These are phyloP conservation scores for Macroventuria anomochaeta DNA, from an alignment of 2,329 filamentous ascomycete species.

Conservation along the genomic window DNA sequence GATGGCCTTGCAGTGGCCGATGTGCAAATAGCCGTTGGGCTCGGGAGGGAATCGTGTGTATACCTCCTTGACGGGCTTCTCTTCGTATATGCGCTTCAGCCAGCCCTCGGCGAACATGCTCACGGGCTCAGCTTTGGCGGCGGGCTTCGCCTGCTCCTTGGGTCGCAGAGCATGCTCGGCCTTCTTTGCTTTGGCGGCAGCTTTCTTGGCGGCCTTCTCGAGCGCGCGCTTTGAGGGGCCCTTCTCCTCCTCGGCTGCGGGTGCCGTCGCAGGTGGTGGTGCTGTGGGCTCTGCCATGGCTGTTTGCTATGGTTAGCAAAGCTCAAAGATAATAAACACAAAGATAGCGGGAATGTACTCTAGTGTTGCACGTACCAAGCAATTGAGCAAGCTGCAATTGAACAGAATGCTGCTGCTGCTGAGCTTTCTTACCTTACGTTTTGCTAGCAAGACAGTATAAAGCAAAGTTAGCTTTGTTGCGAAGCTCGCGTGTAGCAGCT, in stretches of 20 bases:
- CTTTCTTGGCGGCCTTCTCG: slow-evolving; percentile 59
- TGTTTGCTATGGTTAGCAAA: slow-evolving; percentile 17
- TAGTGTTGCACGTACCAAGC: neutral
- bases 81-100: slow-evolving; percentile 58
- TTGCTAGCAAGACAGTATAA: neutral
- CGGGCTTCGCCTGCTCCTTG: slow-evolving; percentile 46
- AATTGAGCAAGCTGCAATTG: neutral
- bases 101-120: slow-evolving; percentile 58
- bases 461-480: neutral
- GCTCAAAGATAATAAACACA: slow-evolving; percentile 1
- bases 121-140: slow-evolving; percentile 36
- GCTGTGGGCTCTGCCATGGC: slow-evolving; percentile 34
- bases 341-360: neutral
- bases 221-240: slow-evolving; percentile 56
- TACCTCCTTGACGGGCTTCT: slow-evolving; percentile 56
- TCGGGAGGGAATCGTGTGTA: slow-evolving; percentile 60
- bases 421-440: neutral
- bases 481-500: slow-evolving; percentile 24
- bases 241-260: slow-evolving; percentile 38
- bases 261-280: slow-evolving; percentile 21
- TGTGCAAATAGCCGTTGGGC: slow-evolving; percentile 92
- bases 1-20: slow-evolving; percentile 95
- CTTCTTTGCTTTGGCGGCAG: slow-evolving; percentile 53
- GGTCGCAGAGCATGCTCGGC: slow-evolving; percentile 52
- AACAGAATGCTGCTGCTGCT: neutral